Conservation (phyloP, 768 basidiomycete genomes). For the Hericium alpestre region DNA sequence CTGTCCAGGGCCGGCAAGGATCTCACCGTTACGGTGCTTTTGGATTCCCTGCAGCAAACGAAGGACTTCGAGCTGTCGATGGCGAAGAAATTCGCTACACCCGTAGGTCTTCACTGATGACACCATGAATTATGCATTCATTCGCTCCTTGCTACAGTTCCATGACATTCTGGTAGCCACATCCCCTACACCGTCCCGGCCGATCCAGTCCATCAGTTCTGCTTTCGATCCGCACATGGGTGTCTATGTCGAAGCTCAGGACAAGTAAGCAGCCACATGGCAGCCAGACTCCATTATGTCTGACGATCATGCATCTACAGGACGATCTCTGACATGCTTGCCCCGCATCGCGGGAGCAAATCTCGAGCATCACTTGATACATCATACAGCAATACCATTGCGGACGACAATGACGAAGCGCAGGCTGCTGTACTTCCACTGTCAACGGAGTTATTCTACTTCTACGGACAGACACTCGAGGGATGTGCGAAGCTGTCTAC, state of each 20-base stretch:
- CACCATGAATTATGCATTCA: neutral
- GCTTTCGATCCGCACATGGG: conserved; percentile 89
- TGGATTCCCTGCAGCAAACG: conserved; percentile 81
- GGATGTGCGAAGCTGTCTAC: conserved; percentile 88
- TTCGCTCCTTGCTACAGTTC: conserved; percentile 32
- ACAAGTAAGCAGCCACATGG: conserved; percentile 51
- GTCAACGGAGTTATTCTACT: conserved; percentile 94
- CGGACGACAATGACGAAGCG: conserved; percentile 34
- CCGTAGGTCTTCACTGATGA: conserved; percentile 31
- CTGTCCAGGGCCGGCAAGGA: conserved; percentile 68
- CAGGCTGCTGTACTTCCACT: conserved; percentile 73
- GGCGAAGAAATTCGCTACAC: conserved; percentile 70
- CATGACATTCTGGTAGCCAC: conserved; percentile 52
- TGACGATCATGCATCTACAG: conserved; percentile 27
- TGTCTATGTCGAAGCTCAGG: conserved; percentile 92
- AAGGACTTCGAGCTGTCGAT: conserved; percentile 82
- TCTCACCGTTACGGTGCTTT: conserved; percentile 64
- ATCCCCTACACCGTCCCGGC: conserved; percentile 36
- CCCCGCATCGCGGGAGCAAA: conserved; percentile 57
- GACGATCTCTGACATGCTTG: conserved; percentile 83
- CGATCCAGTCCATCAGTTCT: conserved; percentile 64
- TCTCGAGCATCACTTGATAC: conserved; percentile 62
- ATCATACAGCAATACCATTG: conserved; percentile 25
- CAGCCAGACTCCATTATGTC: neutral
- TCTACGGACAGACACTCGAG: conserved; percentile 91